Conservation (phyloP, 495 filamentous ascomycete genomes). For the Trypethelium eluteriae region DNA sequence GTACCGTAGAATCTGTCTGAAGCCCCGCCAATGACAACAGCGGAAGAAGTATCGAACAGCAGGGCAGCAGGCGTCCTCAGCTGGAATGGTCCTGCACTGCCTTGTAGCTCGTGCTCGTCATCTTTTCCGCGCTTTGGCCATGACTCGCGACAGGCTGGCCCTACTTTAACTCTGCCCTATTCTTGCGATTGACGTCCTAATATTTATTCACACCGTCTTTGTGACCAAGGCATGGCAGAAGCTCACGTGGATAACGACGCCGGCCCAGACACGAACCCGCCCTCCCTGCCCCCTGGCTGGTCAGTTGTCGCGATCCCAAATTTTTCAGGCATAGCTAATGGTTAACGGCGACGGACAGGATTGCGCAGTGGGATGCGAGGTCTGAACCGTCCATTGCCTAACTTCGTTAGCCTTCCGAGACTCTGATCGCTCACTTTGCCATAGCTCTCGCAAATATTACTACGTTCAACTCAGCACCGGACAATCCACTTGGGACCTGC, state of each 20-base stretch:
- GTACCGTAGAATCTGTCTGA: no score
- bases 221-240: neutral
- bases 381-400: slow-evolving; percentile 12
- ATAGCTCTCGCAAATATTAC: slow-evolving; percentile 31
- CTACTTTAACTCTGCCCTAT: no score
- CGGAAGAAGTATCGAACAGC: neutral
- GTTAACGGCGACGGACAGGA: slow-evolving; percentile 18
- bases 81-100: neutral
- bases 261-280: slow-evolving; percentile 23
- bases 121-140: neutral
- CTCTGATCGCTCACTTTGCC: neutral
- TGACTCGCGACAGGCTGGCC: neutral
- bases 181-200: no score
- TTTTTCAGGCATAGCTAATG: neutral
- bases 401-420: neutral
- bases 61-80: neutral
- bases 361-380: slow-evolving; percentile 29
- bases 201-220: neutral
- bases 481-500: slow-evolving; percentile 37
- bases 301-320: slow-evolving; percentile 17
- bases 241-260: slow-evolving; percentile 17
- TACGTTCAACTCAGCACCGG: slow-evolving; percentile 39
- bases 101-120: neutral
- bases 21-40: neutral
- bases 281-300: slow-evolving; percentile 28